phyloP scores from a whole-genome alignment of 2,329 filamentous ascomycete species.

The Cladophialophora bantiana region DNA sequence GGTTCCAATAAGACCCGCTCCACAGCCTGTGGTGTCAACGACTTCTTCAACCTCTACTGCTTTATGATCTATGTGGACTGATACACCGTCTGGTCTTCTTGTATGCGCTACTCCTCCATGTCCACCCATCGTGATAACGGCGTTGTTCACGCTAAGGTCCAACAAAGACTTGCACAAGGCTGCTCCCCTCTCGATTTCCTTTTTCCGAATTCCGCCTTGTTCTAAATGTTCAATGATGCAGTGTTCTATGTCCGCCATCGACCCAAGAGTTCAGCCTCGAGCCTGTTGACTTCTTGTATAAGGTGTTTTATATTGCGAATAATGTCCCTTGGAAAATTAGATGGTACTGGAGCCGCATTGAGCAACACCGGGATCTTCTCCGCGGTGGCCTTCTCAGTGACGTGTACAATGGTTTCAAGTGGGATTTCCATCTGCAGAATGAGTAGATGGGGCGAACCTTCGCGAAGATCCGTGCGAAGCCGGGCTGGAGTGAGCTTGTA shows the following conservation, averaged over 20 bases:
- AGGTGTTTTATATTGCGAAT: neutral
- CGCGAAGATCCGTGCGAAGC: neutral
- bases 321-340: neutral
- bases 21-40: slow-evolving; percentile 4
- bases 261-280: slow-evolving; percentile 6
- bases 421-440: slow-evolving; percentile 18
- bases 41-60: neutral
- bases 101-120: neutral
- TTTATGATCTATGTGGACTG: neutral
- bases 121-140: neutral
- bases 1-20: neutral
- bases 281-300: slow-evolving; percentile 14
- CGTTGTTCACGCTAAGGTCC: neutral
- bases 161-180: neutral
- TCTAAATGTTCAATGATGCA: neutral
- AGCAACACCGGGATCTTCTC: slow-evolving; percentile 7
- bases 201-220: neutral
- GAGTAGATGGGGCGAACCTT: neutral
- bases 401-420: neutral
- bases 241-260: neutral
- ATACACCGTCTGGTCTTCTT: neutral
- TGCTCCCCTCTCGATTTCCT: neutral
- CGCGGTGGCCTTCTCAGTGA: neutral
- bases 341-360: slow-evolving; percentile 1
- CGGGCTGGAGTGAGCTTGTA: neutral